Conservation (phyloP, 805 yeast species). For the Pichia heedii region DNA sequence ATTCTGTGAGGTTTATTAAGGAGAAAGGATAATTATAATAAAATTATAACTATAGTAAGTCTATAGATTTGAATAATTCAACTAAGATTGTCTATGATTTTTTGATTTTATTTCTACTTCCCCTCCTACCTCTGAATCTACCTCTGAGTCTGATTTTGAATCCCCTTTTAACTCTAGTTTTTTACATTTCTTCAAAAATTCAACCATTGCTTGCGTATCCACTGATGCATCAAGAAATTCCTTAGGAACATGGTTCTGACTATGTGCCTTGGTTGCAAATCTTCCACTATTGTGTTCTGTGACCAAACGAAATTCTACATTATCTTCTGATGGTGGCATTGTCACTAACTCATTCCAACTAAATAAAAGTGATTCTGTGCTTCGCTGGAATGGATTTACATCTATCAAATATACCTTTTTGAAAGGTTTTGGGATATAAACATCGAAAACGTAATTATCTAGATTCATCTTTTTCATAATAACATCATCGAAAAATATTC, state of each 20-base stretch:
- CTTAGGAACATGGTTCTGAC: constrained; percentile 85
- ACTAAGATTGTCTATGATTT: not conserved
- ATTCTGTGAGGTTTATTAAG: too few species aligned
- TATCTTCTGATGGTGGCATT: constrained; percentile 26
- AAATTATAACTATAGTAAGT: too few species aligned
- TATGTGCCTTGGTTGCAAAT: constrained; percentile 72
- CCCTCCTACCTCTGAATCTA: not conserved
- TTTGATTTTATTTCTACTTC: too few species aligned
- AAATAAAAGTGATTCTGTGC: constrained; percentile 69
- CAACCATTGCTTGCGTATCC: constrained; percentile 61
- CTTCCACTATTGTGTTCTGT: constrained; percentile 61
- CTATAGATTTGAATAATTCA: not conserved
- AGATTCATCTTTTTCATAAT: constrained; percentile 44
- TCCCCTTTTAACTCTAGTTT: constrained; percentile 7
- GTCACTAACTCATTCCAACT: constrained; percentile 73
- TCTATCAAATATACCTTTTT: constrained; percentile 64
- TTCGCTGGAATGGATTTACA: constrained; percentile 74
- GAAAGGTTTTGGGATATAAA: constrained; percentile 73
- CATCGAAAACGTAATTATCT: constrained; percentile 59
- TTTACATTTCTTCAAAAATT: constrained; percentile 48
- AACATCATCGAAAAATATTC: constrained; percentile 43
- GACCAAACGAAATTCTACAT: constrained; percentile 50
- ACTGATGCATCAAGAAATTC: constrained; percentile 82
- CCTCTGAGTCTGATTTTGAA: not conserved
- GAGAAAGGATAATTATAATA: too few species aligned